phyloP scores from a whole-genome alignment of 257 asterid genomes.

The Oldenlandia corymbosa region DNA sequence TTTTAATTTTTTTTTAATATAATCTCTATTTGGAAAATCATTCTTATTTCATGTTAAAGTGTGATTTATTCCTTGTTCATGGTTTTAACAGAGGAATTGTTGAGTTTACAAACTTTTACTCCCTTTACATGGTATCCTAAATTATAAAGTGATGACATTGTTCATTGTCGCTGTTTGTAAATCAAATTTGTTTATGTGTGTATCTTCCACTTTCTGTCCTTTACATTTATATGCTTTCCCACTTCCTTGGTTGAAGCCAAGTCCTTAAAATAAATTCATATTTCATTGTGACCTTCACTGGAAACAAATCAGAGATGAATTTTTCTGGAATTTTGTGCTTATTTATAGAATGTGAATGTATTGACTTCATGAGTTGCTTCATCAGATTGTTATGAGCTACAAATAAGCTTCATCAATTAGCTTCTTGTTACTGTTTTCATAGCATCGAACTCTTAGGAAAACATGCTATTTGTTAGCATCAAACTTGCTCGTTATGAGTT shows the following conservation, averaged over 20 bases:
- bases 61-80: neutral
- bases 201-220: neutral
- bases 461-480: neutral
- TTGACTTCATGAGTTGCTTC: neutral
- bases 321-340: neutral
- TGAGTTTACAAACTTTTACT: neutral
- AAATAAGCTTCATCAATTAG: too few species aligned
- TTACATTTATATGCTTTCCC: neutral
- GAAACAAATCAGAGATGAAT: neutral
- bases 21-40: neutral
- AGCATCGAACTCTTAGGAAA: too few species aligned
- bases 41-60: neutral
- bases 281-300: neutral
- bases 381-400: neutral
- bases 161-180: neutral
- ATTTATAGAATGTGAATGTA: neutral
- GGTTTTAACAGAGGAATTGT: constrained; percentile 1
- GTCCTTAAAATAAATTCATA: neutral
- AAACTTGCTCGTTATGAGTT: too few species aligned
- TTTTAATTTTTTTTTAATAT: constrained; percentile 8
- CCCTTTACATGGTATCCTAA: neutral
- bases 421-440: too few species aligned
- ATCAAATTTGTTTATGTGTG: neutral
- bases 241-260: neutral
- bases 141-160: neutral